phyloP scores from a whole-genome alignment of 305 asterid genomes.

The Fraxinus paxiana region DNA sequence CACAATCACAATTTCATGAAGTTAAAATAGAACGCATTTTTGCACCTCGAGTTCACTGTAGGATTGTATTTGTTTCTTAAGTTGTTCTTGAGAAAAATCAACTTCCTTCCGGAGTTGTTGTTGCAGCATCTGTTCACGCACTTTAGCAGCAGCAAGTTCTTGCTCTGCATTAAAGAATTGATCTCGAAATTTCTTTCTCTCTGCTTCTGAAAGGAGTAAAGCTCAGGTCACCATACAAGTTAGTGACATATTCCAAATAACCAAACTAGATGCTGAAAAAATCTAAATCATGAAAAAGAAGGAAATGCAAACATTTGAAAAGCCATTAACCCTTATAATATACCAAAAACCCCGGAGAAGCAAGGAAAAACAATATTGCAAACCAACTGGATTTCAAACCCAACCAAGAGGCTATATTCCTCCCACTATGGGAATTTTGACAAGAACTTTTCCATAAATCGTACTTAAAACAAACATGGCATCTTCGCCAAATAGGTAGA shows the following conservation, averaged over 20 bases:
- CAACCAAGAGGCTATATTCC: neutral
- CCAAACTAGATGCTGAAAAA: too few species aligned
- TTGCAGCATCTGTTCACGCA: slow-evolving; percentile 68
- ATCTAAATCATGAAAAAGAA: neutral
- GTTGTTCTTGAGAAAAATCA: slow-evolving; percentile 66
- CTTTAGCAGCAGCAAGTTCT: slow-evolving; percentile 89
- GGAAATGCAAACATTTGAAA: slow-evolving; percentile 1
- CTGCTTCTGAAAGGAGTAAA: slow-evolving; percentile 55
- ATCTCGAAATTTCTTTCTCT: slow-evolving; percentile 61
- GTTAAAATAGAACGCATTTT: slow-evolving; percentile 13
- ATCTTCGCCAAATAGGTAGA: neutral
- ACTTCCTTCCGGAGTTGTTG: slow-evolving; percentile 70
- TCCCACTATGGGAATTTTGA: neutral
- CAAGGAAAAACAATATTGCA: neutral
- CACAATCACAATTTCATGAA: slow-evolving; percentile 6
- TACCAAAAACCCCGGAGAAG: neutral
- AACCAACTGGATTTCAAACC: neutral
- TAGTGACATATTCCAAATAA: neutral
- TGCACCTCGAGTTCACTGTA: slow-evolving; percentile 80
- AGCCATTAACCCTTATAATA: slow-evolving; percentile 7
- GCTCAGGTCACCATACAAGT: slow-evolving; percentile 19
- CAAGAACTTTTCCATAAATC: neutral
- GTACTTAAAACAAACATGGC: neutral
- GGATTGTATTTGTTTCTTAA: slow-evolving; percentile 65
- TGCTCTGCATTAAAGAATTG: slow-evolving; percentile 68